Conservation (phyloP, 2,329 filamentous ascomycete species). For the Tolypocladium cylindrosporum region DNA sequence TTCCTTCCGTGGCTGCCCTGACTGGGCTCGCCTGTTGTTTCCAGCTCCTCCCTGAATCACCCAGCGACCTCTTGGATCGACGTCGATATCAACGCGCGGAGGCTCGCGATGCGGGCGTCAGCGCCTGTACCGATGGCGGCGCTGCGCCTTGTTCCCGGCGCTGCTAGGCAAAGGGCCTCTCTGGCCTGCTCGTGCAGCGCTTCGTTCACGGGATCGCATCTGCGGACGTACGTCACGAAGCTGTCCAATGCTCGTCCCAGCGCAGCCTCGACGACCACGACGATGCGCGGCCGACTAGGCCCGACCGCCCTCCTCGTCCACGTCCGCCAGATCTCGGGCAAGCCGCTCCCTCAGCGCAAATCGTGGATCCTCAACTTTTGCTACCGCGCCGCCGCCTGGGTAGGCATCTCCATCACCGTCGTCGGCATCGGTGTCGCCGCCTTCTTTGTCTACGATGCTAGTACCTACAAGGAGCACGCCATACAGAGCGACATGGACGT, state of each 20-base stretch:
- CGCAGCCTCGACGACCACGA: not conserved
- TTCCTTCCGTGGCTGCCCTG: not conserved
- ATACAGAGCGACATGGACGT: constrained; percentile 66
- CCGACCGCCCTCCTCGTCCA: not conserved
- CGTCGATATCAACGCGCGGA: not conserved
- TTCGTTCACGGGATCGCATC: not conserved
- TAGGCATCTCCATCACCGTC: constrained; percentile 65
- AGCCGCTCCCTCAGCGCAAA: constrained; percentile 36
- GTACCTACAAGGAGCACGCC: constrained; percentile 70
- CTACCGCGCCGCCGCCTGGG: constrained; percentile 52
- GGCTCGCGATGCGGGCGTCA: not conserved
- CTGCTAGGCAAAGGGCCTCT: not conserved
- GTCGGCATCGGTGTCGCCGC: constrained; percentile 59
- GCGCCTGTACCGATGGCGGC: not conserved
- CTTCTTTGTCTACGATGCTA: constrained; percentile 92
- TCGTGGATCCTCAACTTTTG: constrained; percentile 46
- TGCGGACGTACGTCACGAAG: not conserved
- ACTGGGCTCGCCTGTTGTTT: not conserved
- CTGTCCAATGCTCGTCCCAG: not conserved
- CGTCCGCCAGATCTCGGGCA: constrained; percentile 34
- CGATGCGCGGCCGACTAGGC: not conserved
- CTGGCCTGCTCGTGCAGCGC: not conserved
- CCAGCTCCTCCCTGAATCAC: not conserved
- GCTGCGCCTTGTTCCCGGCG: not conserved
- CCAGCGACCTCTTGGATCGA: not conserved